A percentile compares a stretch with the other conserved stretches of the same genome.
Conservation (phyloP, 495 filamentous ascomycete species). For the Daldinia childiae region DNA sequence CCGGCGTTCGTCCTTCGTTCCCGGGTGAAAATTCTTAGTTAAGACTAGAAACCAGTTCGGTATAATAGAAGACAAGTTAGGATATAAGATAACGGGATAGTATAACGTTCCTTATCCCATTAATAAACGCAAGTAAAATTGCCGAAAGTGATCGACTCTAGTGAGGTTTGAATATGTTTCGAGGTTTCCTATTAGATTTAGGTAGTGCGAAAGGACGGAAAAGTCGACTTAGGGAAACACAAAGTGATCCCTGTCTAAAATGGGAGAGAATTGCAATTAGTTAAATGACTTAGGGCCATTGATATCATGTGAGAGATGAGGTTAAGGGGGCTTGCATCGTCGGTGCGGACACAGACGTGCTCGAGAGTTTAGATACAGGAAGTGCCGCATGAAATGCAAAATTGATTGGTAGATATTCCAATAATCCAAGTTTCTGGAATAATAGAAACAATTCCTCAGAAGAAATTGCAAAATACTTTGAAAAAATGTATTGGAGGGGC, state of each 20-base stretch:
- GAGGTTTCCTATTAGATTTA: background rate
- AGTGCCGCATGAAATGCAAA: constrained; percentile 11
- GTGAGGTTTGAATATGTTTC: constrained; percentile 16
- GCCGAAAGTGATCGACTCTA: constrained; percentile 30
- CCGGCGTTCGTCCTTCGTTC: background rate
- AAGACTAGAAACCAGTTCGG: background rate
- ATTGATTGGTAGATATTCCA: constrained; percentile 26
- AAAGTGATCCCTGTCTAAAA: background rate
- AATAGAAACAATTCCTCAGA: constrained; percentile 22
- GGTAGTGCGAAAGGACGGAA: background rate
- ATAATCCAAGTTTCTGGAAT: constrained; percentile 13
- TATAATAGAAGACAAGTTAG: background rate
- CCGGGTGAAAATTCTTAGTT: background rate
- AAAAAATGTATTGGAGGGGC: constrained; percentile 29
- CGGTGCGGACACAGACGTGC: constrained; percentile 12
- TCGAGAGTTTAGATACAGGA: constrained; percentile 20
- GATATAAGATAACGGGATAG: background rate
- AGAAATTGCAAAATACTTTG: background rate
- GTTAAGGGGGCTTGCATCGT: constrained; percentile 31
- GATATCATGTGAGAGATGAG: background rate
- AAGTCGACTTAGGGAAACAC: background rate
- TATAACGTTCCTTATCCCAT: constrained; percentile 15
- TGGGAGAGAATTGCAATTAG: background rate
- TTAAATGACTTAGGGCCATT: background rate
- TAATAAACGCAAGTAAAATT: constrained; percentile 18